Evolutionary conservation across 2,329 filamentous ascomycete genomes (phyloP).

Genomic region (Monascus ruber): DNA sequence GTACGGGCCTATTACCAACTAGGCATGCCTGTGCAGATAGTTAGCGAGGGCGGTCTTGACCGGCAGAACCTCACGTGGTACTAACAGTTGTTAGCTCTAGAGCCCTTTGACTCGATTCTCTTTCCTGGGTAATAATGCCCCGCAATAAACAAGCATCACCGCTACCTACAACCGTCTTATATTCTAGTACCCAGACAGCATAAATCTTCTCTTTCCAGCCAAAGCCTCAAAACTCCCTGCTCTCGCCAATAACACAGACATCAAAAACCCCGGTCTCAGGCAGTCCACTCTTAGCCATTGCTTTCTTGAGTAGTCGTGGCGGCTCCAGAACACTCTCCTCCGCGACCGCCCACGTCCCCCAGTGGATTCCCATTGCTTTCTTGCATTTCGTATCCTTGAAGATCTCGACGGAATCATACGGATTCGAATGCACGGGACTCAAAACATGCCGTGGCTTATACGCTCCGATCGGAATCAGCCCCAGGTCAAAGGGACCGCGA

Average conservation of each 20-base stretch:
- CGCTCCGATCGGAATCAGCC: conserved; percentile 76
- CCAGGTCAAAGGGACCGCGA: conserved; percentile 72
- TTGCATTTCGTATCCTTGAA: conserved; percentile 66
- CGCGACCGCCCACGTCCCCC: conserved; percentile 72
- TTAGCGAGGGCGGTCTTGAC: too few relatives aligned
- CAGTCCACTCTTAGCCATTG: conserved; percentile 46
- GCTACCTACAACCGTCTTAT: too few relatives aligned
- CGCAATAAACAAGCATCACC: too few relatives aligned
- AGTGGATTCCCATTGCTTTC: conserved; percentile 69
- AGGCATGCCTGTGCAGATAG: too few relatives aligned
- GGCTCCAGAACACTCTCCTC: conserved; percentile 70
- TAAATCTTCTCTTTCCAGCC: not conserved
- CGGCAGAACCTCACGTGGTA: too few relatives aligned
- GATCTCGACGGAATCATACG: conserved; percentile 72
- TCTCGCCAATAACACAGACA: conserved; percentile 5
- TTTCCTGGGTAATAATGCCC: too few relatives aligned
- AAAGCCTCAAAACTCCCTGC: conserved; percentile 3
- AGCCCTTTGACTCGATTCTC: too few relatives aligned
- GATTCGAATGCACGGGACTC: conserved; percentile 68
- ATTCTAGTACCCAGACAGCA: too few relatives aligned
- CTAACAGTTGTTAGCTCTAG: too few relatives aligned
- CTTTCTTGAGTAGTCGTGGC: conserved; percentile 55
- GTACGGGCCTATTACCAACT: too few relatives aligned
- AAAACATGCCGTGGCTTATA: conserved; percentile 54
- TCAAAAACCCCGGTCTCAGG: conserved; percentile 3